These are phyloP conservation scores for Leptographium wingfieldii DNA, from an alignment of 2,329 filamentous ascomycete genomes.

Conservation along the genomic window DNA sequence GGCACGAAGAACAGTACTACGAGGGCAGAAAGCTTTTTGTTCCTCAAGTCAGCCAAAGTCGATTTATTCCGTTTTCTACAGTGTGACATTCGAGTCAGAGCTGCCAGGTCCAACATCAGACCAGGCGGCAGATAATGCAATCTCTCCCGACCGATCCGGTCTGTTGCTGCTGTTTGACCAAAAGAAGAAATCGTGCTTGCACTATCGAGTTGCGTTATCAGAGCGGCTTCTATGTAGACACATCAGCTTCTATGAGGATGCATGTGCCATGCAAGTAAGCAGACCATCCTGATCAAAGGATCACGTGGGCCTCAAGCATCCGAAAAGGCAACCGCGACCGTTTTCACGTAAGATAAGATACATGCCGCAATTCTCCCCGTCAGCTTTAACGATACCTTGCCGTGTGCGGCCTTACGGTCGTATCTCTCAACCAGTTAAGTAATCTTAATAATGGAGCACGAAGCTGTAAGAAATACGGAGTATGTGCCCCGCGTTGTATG, in stretches of 20 bases:
- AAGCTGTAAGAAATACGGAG: not conserved
- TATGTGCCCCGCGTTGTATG: conserved; percentile 7
- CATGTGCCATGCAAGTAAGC: not conserved
- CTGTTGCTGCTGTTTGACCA: not conserved
- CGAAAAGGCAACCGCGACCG: no score
- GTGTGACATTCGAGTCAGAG: not conserved
- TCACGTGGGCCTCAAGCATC: no score
- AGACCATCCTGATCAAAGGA: not conserved
- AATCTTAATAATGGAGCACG: not conserved
- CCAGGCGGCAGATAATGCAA: not conserved
- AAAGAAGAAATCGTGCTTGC: not conserved
- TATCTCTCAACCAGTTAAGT: not conserved
- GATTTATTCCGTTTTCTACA: not conserved
- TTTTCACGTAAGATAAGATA: no score
- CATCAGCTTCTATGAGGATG: not conserved
- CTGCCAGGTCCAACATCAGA: not conserved
- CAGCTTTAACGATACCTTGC: not conserved
- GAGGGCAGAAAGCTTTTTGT: not conserved
- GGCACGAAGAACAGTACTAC: not conserved
- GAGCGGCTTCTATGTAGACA: not conserved
- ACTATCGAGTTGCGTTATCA: not conserved
- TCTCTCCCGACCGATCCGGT: not conserved
- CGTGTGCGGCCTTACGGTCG: not conserved
- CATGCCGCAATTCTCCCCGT: not conserved
- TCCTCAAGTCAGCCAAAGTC: not conserved